Percentiles rank a stretch among this genome's conserved stretches.
phyloP scores from a whole-genome alignment of 1,284 basidiomycete species.

The Apiotrichum sp. region DNA sequence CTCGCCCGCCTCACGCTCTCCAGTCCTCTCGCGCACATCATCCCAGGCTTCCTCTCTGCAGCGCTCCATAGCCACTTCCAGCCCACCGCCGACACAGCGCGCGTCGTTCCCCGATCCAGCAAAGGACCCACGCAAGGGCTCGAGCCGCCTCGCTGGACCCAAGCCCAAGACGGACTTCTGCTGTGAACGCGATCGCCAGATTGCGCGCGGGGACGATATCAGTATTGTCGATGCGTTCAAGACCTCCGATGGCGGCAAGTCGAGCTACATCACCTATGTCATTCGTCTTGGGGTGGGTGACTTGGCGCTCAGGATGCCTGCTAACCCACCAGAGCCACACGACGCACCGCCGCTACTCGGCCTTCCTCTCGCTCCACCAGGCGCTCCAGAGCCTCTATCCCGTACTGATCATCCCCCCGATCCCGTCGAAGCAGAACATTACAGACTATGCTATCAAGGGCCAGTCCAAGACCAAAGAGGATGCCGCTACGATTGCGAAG shows the following conservation, averaged over 20 bases:
- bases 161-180: conserved; percentile 41
- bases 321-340: conserved; percentile 59
- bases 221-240: conserved; percentile 87
- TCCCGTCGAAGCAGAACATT: conserved; percentile 93
- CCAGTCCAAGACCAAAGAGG: conserved; percentile 93
- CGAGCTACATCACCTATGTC: conserved; percentile 91
- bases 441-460: conserved; percentile 92
- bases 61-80: conserved; percentile 22
- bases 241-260: conserved; percentile 75
- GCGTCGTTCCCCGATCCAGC: conserved; percentile 43
- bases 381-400: conserved; percentile 85
- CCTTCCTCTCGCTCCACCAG: conserved; percentile 88
- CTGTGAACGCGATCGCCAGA: conserved; percentile 43
- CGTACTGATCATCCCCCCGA: conserved; percentile 93
- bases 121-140: conserved; percentile 32
- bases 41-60: conserved; percentile 10
- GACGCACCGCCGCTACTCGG: conserved; percentile 87
- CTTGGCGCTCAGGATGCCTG: background rate
- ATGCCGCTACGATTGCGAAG: conserved; percentile 82
- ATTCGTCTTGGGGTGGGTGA: conserved; percentile 77
- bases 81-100: conserved; percentile 43
- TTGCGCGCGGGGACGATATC: conserved; percentile 41
- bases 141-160: conserved; percentile 34
- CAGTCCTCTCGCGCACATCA: conserved; percentile 12
- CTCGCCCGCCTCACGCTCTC: conserved; percentile 6